Evolutionary conservation across 257 asterid species (phyloP).

Genomic region (Galeopsis tetrahit): DNA sequence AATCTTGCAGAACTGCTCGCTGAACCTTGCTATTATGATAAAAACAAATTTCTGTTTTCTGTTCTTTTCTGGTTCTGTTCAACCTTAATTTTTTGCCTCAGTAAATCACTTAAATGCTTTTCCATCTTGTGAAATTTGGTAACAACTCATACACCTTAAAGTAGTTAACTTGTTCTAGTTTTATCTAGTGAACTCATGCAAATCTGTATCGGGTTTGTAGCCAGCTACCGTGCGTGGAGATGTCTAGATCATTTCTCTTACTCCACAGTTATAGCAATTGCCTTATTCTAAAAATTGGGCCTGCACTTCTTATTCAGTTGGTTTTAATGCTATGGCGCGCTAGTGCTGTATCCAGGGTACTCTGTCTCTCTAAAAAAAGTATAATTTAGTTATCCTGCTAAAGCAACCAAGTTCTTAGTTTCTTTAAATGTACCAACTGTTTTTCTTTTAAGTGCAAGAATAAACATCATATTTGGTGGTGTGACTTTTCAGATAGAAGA

Average conservation of each 20-base stretch:
- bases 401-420: slow-evolving; percentile 9
- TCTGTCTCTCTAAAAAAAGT: neutral
- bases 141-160: slow-evolving; percentile 2
- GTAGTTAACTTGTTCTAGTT: neutral
- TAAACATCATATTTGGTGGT: neutral
- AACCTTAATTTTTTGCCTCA: neutral
- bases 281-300: neutral
- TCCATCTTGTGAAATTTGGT: slow-evolving; percentile 2
- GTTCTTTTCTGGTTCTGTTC: slow-evolving; percentile 19
- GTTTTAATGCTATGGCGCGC: neutral
- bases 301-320: neutral
- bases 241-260: slow-evolving; percentile 6
- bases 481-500: slow-evolving; percentile 3
- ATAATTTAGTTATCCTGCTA: neutral
- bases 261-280: neutral
- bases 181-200: neutral
- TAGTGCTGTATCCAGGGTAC: neutral
- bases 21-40: slow-evolving; percentile 10
- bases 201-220: neutral
- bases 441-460: neutral
- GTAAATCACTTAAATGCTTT: slow-evolving; percentile 25
- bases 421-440: neutral
- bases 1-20: neutral
- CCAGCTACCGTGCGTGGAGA: neutral
- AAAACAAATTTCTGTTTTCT: neutral